Percentiles rank a stretch among this genome's conserved stretches.
Conservation (phyloP, 192 early-diverging fungal species). For the Linnemannia zychae region DNA sequence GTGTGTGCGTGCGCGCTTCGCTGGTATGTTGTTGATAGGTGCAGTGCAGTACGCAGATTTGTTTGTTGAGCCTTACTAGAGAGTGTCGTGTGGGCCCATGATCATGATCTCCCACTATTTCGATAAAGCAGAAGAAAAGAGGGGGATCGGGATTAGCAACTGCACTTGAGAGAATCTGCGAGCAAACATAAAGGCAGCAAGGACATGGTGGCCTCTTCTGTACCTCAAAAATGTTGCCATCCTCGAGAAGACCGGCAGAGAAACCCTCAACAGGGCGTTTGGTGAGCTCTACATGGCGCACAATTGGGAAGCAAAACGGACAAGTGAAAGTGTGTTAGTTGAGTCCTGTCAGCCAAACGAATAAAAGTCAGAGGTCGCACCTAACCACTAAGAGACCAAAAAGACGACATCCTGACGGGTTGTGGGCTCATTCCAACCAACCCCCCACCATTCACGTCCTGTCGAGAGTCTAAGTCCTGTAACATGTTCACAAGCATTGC, state of each 20-base stretch:
- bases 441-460: background rate
- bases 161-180: slow-evolving; percentile 6
- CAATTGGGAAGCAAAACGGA: background rate
- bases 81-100: slow-evolving; percentile 88
- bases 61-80: slow-evolving; percentile 73
- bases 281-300: slow-evolving; percentile 73
- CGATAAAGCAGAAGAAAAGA: background rate
- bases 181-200: background rate
- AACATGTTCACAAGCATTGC: background rate
- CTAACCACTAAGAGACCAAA: background rate
- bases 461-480: background rate
- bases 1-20: background rate
- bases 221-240: slow-evolving; percentile 91
- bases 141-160: background rate
- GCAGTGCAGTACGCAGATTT: background rate
- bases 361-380: background rate
- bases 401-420: background rate
- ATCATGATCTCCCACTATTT: slow-evolving; percentile 91
- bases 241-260: slow-evolving; percentile 91
- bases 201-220: slow-evolving; percentile 6
- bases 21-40: background rate
- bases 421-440: background rate
- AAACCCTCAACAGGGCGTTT: slow-evolving; percentile 84
- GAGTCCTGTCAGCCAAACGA: background rate
- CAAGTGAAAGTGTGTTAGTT: background rate